Percentiles rank a stretch among this genome's conserved stretches.
Evolutionary conservation across 768 basidiomycete genomes (phyloP).

Genomic region (Leccinum aurantiacum): DNA sequence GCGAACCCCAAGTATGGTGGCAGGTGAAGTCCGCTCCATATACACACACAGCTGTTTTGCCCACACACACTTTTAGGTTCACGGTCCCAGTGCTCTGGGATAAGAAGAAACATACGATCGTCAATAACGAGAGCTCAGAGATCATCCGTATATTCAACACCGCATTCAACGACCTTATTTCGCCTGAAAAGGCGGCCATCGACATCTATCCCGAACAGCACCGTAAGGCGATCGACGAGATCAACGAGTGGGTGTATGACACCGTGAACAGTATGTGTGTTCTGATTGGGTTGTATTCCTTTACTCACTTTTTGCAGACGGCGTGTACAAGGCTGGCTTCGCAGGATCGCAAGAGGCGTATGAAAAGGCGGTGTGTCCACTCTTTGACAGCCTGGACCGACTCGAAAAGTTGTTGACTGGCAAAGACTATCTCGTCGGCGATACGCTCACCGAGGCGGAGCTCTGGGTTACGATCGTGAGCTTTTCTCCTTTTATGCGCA

Average conservation of each 20-base stretch:
- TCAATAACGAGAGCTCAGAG: conserved; percentile 95
- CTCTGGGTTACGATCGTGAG: conserved; percentile 90
- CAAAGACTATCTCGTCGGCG: conserved; percentile 84
- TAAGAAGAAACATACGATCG: conserved; percentile 80
- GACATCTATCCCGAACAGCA: conserved; percentile 80
- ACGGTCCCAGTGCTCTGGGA: conserved; percentile 94
- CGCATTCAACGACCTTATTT: conserved; percentile 73
- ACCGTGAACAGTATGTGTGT: conserved; percentile 70
- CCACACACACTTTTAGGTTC: conserved; percentile 47
- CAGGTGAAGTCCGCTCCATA: conserved; percentile 39
- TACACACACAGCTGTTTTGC: not conserved
- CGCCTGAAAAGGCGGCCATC: conserved; percentile 59
- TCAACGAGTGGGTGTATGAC: conserved; percentile 87
- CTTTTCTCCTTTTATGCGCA: not conserved
- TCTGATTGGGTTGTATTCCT: conserved; percentile 5
- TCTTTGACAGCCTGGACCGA: conserved; percentile 80
- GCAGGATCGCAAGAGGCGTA: conserved; percentile 82
- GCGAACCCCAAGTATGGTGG: conserved; percentile 72
- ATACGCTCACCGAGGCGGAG: conserved; percentile 79
- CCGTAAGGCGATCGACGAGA: conserved; percentile 72
- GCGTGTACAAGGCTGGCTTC: conserved; percentile 90
- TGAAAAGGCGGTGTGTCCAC: conserved; percentile 64
- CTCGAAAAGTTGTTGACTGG: conserved; percentile 75
- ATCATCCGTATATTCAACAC: conserved; percentile 93
- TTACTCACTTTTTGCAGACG: conserved; percentile 43